These are phyloP conservation scores for Penicillium cataractarum DNA, from an alignment of 495 filamentous ascomycete genomes.

Conservation along the genomic window DNA sequence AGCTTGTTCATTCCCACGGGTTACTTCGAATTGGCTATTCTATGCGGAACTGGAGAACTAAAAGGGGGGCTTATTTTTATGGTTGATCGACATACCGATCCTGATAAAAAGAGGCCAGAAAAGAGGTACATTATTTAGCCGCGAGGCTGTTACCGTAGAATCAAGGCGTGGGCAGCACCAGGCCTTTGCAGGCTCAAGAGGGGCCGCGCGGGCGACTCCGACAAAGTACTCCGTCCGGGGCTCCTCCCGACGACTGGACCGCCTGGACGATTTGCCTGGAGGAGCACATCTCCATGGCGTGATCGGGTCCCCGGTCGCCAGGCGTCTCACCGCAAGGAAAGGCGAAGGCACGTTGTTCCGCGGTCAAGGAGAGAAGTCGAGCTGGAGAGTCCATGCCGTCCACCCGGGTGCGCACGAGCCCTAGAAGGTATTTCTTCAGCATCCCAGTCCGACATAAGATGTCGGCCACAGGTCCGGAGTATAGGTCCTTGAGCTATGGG, in stretches of 20 bases:
- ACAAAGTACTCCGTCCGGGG: not conserved
- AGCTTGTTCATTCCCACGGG: not conserved
- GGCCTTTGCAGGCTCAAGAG: not conserved
- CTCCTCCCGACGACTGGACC: not conserved
- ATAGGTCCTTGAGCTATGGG: slow-evolving; percentile 3
- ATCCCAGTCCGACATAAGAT: not conserved
- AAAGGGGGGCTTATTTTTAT: not conserved
- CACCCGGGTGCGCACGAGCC: slow-evolving; percentile 12
- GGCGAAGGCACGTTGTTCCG: slow-evolving; percentile 9
- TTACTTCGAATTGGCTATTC: slow-evolving; percentile 18
- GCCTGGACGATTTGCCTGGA: too few relatives aligned
- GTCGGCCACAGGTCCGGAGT: not conserved
- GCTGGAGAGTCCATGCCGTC: slow-evolving; percentile 5
- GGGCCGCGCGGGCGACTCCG: slow-evolving; percentile 1
- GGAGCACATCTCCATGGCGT: slow-evolving; percentile 15
- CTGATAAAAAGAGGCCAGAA: too few relatives aligned
- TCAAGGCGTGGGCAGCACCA: not conserved
- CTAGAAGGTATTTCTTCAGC: slow-evolving; percentile 9
- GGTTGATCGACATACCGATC: not conserved
- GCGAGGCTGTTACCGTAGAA: not conserved
- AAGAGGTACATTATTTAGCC: too few relatives aligned
- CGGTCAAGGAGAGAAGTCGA: not conserved
- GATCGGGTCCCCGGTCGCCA: slow-evolving; percentile 10
- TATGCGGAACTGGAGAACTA: slow-evolving; percentile 13
- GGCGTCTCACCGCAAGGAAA: slow-evolving; percentile 12